Base-by-base conservation (phyloP, 2,329 filamentous ascomycete species). In the Trichoderma lentiforme region DNA sequence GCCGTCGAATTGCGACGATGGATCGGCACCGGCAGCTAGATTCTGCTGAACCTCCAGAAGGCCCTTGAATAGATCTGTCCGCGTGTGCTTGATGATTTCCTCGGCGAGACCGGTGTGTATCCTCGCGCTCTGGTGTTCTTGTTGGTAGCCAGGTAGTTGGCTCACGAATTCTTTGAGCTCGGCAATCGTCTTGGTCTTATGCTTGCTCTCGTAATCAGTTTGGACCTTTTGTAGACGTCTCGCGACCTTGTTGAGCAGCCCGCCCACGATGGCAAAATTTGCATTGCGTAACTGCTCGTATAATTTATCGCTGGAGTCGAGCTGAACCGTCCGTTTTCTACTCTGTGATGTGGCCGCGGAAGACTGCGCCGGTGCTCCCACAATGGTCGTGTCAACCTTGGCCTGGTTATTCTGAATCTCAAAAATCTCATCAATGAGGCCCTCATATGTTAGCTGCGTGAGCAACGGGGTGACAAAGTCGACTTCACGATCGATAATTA, bases 381-480 rank as follows among this genome's bases (percentile, higher is more conserved):
- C 90, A 73, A 98, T 89, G 1, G 94, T 94, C 2, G 94, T 93
- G 79, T 98, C 95, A 26, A 98, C 90, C 79, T 98, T 96, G 47
- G 93, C 91, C 79, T 97, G 94, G 78, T 97, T 98, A 78, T 98
- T 92, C 75, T 93, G 90, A 73, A 99, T 97, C 36, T 92, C 91
- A 79, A 97, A 97, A 18, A 96, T 88, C 80, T 99, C 96, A 78
- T 99, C 97, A 69, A 99, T 92, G 30, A 99, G 86, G 4, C 96
- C 96, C 82, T 99, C 95, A 78, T 99, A 99, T 1, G 96, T 99
- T 73, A 99, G 85, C 80, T 99, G 96, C 0, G 95, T 98, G 69
- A 99, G 90, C 18, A 99, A 86, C 0, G 93, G 92, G 1, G 96
- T 98, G 18, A 95, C 93, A 77, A 96, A 94, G 80, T 99, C 96